A percentile compares a stretch with the other conserved stretches of the same genome.
Evolutionary conservation across 441 rosid species (phyloP).

Genomic region (Syzygium malaccense): DNA sequence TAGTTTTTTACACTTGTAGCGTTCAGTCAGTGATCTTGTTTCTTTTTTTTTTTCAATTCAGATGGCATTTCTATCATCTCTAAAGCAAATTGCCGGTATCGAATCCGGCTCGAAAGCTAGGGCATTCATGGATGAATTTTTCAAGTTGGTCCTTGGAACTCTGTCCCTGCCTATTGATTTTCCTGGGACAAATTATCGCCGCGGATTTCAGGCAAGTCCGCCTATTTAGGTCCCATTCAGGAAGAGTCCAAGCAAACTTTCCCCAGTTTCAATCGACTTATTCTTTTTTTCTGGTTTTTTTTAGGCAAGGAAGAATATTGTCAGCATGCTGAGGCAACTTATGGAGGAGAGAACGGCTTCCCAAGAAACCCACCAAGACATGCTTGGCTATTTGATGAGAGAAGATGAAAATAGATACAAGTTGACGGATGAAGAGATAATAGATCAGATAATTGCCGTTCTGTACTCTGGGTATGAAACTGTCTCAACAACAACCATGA

Average conservation of each 20-base stretch:
- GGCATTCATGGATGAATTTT: conserved; percentile 34
- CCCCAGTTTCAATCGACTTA: neutral
- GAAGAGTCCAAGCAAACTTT: neutral
- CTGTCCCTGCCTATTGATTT: conserved; percentile 48
- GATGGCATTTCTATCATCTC: conserved; percentile 44
- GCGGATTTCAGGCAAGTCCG: conserved; percentile 40
- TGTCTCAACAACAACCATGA: conserved; percentile 53
- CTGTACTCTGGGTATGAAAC: conserved; percentile 55
- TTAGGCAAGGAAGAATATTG: conserved; percentile 39
- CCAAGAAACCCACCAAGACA: conserved; percentile 25
- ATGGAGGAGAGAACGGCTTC: conserved; percentile 43
- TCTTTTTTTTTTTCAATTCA: conserved; percentile 5
- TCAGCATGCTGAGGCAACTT: conserved; percentile 22
- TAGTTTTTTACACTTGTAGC: neutral
- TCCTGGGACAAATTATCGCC: conserved; percentile 44
- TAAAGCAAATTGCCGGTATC: conserved; percentile 28
- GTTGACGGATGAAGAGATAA: conserved; percentile 35
- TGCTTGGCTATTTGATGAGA: conserved; percentile 38
- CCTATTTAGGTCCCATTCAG: neutral
- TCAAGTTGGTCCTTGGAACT: conserved; percentile 39
- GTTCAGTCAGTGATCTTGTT: neutral
- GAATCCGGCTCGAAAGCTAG: conserved; percentile 17
- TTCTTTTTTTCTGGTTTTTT: neutral
- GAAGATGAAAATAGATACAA: conserved; percentile 26
- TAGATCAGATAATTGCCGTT: conserved; percentile 52